Evolutionary conservation across 2,329 filamentous ascomycete genomes (phyloP).

Genomic region (Nothopassalora personata): DNA sequence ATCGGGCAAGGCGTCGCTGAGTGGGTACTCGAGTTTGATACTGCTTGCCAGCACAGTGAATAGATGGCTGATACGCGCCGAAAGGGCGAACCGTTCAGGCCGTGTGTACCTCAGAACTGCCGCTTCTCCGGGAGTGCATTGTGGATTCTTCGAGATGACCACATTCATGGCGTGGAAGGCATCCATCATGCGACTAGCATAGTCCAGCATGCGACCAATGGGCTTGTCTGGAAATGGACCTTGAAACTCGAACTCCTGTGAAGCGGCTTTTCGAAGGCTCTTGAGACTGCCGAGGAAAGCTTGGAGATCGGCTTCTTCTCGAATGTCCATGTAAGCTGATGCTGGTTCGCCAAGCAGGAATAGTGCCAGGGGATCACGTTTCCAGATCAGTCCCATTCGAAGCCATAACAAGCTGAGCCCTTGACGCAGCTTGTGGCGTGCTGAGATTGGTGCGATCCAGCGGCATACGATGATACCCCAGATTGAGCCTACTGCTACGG

Average conservation of each 20-base stretch:
- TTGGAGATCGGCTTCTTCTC: constrained; percentile 81
- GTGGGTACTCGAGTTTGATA: constrained; percentile 88
- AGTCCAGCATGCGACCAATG: constrained; percentile 69
- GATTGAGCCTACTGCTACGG: constrained; percentile 78
- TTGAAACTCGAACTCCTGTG: constrained; percentile 81
- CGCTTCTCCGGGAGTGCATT: constrained; percentile 72
- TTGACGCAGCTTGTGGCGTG: constrained; percentile 79
- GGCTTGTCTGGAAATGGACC: constrained; percentile 76
- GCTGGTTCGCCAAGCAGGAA: constrained; percentile 45
- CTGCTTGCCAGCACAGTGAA: constrained; percentile 80
- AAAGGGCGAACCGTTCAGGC: constrained; percentile 72
- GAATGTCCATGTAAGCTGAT: constrained; percentile 69
- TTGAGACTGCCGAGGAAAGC: constrained; percentile 71
- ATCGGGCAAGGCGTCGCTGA: constrained; percentile 82
- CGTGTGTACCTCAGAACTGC: constrained; percentile 74
- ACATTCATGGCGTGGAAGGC: constrained; percentile 96
- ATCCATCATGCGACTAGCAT: constrained; percentile 80
- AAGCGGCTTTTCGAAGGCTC: constrained; percentile 63
- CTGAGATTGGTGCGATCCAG: constrained; percentile 89
- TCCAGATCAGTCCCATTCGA: constrained; percentile 94
- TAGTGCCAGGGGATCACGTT: constrained; percentile 76
- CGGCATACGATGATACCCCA: constrained; percentile 91
- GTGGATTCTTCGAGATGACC: constrained; percentile 74
- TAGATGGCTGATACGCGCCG: constrained; percentile 85
- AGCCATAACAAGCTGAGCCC: constrained; percentile 88